These are phyloP conservation scores for Aquanectria penicillioides DNA, from an alignment of 2,329 filamentous ascomycete species.

Conservation along the genomic window DNA sequence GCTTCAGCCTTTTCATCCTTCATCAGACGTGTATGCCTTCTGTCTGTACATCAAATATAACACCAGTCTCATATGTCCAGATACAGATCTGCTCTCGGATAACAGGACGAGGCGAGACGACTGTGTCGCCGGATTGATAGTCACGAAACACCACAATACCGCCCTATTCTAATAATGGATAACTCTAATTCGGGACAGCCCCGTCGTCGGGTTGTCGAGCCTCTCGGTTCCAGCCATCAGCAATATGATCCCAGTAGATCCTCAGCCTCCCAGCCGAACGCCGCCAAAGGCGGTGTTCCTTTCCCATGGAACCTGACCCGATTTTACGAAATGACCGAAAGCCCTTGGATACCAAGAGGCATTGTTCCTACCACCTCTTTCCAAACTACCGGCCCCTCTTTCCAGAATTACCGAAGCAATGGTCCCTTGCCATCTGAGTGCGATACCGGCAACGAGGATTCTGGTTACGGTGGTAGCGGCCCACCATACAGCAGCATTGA, in stretches of 20 bases:
- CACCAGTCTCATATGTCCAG: neutral
- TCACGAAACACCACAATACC: neutral
- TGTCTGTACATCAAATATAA: no score
- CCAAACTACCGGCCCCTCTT: slow-evolving; percentile 17
- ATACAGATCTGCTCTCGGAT: slow-evolving; percentile 3
- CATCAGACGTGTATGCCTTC: no score
- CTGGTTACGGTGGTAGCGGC: slow-evolving; percentile 57
- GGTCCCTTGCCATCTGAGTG: slow-evolving; percentile 51
- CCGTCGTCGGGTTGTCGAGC: slow-evolving; percentile 4
- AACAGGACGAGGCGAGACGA: slow-evolving; percentile 17
- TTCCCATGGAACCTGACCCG: slow-evolving; percentile 39
- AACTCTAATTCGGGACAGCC: slow-evolving; percentile 4
- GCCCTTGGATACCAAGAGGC: slow-evolving; percentile 55
- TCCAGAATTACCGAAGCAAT: slow-evolving; percentile 40
- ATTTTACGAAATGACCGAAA: slow-evolving; percentile 53
- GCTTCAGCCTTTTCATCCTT: neutral
- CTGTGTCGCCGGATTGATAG: neutral
- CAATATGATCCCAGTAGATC: slow-evolving; percentile 4
- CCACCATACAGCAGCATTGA: slow-evolving; percentile 56
- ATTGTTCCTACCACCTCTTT: slow-evolving; percentile 40
- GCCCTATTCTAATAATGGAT: slow-evolving; percentile 5
- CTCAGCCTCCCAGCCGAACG: neutral
- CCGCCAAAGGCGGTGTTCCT: slow-evolving; percentile 24
- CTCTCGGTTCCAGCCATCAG: slow-evolving; percentile 3
- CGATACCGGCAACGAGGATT: slow-evolving; percentile 54